Conservation (phyloP, 805 yeast genomes). For the Cyberlindnera suaveolens region DNA sequence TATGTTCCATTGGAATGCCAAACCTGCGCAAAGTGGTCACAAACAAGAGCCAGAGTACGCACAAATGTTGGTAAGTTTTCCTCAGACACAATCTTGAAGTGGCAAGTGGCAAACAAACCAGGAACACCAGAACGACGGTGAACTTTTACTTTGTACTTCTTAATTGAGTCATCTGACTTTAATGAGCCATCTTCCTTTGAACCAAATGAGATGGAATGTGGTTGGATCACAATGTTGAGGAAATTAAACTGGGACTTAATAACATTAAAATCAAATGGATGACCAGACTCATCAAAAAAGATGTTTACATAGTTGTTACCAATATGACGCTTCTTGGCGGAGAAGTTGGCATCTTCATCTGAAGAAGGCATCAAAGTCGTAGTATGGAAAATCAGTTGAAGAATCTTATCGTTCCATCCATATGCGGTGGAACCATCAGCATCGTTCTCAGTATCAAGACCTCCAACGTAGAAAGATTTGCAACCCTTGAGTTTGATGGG, state of each 20-base stretch:
- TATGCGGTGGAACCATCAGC: conserved; percentile 72
- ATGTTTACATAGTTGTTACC: conserved; percentile 83
- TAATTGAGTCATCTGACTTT: conserved; percentile 19
- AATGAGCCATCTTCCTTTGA: conserved; percentile 5
- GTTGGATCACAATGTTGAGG: conserved; percentile 71
- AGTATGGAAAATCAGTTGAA: conserved; percentile 71
- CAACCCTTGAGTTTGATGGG: conserved; percentile 52
- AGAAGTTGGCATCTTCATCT: conserved; percentile 33
- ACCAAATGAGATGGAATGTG: conserved; percentile 35
- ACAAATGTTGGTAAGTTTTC: conserved; percentile 56
- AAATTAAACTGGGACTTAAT: conserved; percentile 79
- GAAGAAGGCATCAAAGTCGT: conserved; percentile 74
- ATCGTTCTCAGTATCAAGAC: conserved; percentile 65
- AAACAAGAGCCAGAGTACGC: conserved; percentile 58
- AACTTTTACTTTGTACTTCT: conserved; percentile 55
- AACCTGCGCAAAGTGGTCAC: conserved; percentile 66
- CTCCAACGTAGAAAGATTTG: conserved; percentile 60
- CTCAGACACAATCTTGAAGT: conserved; percentile 62
- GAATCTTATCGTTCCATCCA: conserved; percentile 63
- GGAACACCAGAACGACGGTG: conserved; percentile 67
- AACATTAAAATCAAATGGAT: conserved; percentile 60
- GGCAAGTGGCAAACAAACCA: conserved; percentile 69
- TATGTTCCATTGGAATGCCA: conserved; percentile 61
- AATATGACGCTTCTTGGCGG: conserved; percentile 73
- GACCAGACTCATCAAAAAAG: conserved; percentile 71